phyloP scores from a whole-genome alignment of 495 filamentous ascomycete species.

The Apodospora peruviana region DNA sequence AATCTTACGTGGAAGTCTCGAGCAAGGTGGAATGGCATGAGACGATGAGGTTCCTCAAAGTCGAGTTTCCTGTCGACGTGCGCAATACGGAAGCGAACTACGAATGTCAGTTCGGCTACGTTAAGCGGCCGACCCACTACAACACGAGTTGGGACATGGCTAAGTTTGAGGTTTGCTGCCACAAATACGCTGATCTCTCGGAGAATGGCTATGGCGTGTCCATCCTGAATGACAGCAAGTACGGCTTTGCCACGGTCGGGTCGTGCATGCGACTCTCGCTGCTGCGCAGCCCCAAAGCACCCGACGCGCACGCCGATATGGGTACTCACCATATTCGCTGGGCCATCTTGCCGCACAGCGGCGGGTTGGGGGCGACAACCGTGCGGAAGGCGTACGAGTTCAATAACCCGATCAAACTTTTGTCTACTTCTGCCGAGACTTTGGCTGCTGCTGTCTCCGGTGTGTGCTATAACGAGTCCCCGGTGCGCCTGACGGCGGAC shows the following conservation, averaged over 20 bases:
- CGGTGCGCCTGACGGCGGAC: constrained; percentile 52
- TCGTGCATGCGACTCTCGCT: constrained; percentile 88
- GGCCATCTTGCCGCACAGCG: constrained; percentile 82
- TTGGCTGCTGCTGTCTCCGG: constrained; percentile 17
- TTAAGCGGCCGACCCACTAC: constrained; percentile 87
- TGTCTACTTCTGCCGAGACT: constrained; percentile 26
- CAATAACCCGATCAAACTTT: constrained; percentile 71
- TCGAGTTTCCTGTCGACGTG: constrained; percentile 94
- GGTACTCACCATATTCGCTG: constrained; percentile 83
- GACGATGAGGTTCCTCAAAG: constrained; percentile 96
- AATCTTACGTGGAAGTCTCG: constrained; percentile 69
- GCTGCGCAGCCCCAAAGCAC: constrained; percentile 89
- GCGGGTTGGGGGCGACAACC: constrained; percentile 62
- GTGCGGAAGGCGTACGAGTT: constrained; percentile 84
- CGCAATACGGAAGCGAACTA: constrained; percentile 91
- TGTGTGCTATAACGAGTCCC: constrained; percentile 30
- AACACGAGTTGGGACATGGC: constrained; percentile 99
- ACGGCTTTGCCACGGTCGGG: constrained; percentile 90
- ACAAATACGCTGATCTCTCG: constrained; percentile 95
- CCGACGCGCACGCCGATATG: constrained; percentile 96
- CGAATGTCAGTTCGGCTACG: constrained; percentile 88
- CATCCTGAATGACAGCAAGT: constrained; percentile 93
- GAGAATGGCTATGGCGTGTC: constrained; percentile 89
- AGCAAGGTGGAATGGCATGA: constrained; percentile 90
- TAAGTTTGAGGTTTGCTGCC: constrained; percentile 97